Evolutionary conservation across 208 protist genomes (phyloP), one percentile per base, ranked within the genome.

Genomic region (Trypanosoma brucei): DNA sequence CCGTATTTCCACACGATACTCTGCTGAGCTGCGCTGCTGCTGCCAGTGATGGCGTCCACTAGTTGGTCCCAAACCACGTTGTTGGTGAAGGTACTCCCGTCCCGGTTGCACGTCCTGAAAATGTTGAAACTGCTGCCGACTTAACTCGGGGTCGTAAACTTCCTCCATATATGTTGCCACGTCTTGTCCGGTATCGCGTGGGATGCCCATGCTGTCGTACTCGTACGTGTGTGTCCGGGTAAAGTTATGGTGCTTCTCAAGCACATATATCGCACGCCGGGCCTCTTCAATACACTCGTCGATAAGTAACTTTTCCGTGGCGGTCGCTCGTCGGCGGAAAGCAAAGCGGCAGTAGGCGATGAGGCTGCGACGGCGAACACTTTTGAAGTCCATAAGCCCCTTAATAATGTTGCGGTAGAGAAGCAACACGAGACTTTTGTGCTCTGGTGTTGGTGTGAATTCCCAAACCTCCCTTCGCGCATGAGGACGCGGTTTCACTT

Each of bases 161-260:
- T 94, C 88, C 76, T 94, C 88, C 88, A 94, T 94, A 78, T 94
- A 94, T 37, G 83, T 91, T 76, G 86, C 83, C 70, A 94, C 88
- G 62, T 94, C 86, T 60, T 94, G 88, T 8, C 88, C 88, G n/a
- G 88, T 94, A 61, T 94, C 85, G 53, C 86, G 86, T 2, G 88
- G 88, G 55, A 94, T 67, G 34, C 75, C 72, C 88, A 94, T 94
- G 46, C 68, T 76, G 55, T 94, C 88, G 52, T 81, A 94, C 80
- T 94, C 85, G 60, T 92, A 94, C 37, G 66, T 77, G 51, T 79
- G 72, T 1, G 85, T 91, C 55, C 66, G 62, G 1, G 85, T 88
- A 44, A 94, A 89, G 68, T 81, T 76, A 74, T 92, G 83, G 62
- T 94, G 83, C 76, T 94, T 94, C 34, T 79, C 73, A 14, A 94